Percentiles rank a stretch among this genome's conserved stretches.
phyloP scores from a whole-genome alignment of 306 rosid species.

The Alnus rubra region DNA sequence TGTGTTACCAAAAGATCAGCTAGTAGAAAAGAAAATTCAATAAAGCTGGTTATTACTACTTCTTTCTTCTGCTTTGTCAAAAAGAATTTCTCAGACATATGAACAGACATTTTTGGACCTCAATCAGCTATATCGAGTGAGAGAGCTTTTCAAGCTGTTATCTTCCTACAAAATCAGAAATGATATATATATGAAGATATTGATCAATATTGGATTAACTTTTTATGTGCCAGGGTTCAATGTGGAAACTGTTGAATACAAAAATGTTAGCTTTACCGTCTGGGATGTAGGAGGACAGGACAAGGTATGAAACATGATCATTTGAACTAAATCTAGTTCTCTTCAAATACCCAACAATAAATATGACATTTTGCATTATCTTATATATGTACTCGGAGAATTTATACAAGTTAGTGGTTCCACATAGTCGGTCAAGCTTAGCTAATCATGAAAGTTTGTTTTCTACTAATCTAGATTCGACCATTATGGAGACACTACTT shows the following conservation, averaged over 20 bases:
- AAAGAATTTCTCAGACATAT: not conserved
- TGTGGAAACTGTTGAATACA: conserved; percentile 87
- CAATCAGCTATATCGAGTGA: not conserved
- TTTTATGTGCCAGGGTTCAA: conserved; percentile 64
- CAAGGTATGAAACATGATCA: conserved; percentile 44
- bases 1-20: not conserved
- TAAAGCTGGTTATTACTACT: not conserved
- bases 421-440: not conserved
- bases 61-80: not conserved
- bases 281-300: conserved; percentile 98
- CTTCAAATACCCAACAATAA: not conserved
- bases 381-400: too few relatives aligned
- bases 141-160: not conserved
- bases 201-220: not conserved
- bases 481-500: conserved; percentile 95
- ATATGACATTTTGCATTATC: not conserved
- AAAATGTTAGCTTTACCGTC: conserved; percentile 86
- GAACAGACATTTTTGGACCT: not conserved
- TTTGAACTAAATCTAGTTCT: not conserved
- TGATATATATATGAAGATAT: not conserved
- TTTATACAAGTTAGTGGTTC: too few relatives aligned
- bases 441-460: not conserved
- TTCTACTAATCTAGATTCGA: conserved; percentile 52
- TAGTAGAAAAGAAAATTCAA: not conserved
- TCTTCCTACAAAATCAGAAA: not conserved